These are phyloP conservation scores for Telfairia occidentalis DNA, from an alignment of 331 rosid species.

Conservation along the genomic window DNA sequence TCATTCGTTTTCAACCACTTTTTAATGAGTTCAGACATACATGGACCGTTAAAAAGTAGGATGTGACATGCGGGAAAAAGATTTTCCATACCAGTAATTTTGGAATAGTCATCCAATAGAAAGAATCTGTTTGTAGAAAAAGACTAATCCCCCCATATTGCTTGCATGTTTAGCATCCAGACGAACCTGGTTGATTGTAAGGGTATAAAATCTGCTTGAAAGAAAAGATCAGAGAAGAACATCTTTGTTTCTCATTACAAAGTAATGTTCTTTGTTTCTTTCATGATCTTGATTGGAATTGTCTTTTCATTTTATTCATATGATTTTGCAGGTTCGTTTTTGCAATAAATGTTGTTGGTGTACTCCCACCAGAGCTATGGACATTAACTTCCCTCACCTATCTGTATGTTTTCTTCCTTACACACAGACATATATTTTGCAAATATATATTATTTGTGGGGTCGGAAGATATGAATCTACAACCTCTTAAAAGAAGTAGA, in stretches of 20 bases:
- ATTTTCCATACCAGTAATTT: neutral
- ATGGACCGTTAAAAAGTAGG: neutral
- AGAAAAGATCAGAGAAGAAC: neutral
- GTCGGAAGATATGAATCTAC: neutral
- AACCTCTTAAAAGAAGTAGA: neutral
- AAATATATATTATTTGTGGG: neutral
- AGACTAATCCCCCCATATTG: neutral
- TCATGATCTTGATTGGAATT: neutral
- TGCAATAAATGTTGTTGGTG: slow-evolving; percentile 28
- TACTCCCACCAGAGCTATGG: slow-evolving; percentile 62
- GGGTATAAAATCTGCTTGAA: neutral
- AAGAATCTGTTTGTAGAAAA: neutral
- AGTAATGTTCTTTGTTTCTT: neutral
- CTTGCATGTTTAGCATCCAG: neutral
- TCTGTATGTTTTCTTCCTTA: slow-evolving; percentile 36
- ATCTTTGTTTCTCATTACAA: neutral
- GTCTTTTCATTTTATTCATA: neutral
- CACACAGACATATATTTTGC: too few relatives aligned
- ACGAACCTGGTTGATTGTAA: neutral
- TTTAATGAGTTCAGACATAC: neutral
- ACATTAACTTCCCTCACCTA: slow-evolving; percentile 42
- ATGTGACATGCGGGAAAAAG: neutral
- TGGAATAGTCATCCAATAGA: neutral
- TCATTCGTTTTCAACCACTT: neutral
- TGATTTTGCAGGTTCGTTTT: slow-evolving; percentile 38